A percentile compares a stretch with the other conserved stretches of the same genome.
These are phyloP conservation scores for Xerocomus potaroensis DNA, from an alignment of 768 basidiomycete species.

Conservation along the genomic window DNA sequence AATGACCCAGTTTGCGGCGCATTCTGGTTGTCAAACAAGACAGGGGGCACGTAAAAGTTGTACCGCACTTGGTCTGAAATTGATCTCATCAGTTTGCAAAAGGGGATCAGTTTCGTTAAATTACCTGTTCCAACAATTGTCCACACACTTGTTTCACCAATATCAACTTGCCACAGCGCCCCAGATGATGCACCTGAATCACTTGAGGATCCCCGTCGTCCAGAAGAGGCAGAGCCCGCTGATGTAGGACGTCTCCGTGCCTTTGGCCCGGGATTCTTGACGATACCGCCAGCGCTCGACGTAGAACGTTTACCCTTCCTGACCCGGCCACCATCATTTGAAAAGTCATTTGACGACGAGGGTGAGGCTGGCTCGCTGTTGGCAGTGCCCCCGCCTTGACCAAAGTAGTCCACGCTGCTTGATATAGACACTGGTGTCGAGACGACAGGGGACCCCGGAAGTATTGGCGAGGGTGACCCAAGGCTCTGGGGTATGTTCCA, in stretches of 20 bases:
- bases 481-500: constrained; percentile 55
- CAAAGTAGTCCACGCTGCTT: constrained; percentile 63
- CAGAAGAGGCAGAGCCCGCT: constrained; percentile 65
- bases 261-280: constrained; percentile 37
- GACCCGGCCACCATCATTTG: constrained; percentile 82
- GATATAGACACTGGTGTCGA: constrained; percentile 56
- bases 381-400: constrained; percentile 33
- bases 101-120: constrained; percentile 12
- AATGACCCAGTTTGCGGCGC: constrained; percentile 67
- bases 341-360: constrained; percentile 57
- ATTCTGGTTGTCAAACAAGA: constrained; percentile 76
- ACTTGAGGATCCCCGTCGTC: constrained; percentile 60
- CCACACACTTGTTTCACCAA: constrained; percentile 93
- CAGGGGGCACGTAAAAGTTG: constrained; percentile 88
- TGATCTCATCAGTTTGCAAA: constrained; percentile 15
- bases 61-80: constrained; percentile 80
- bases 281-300: constrained; percentile 53
- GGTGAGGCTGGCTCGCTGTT: constrained; percentile 71
- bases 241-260: constrained; percentile 72
- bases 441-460: constrained; percentile 68
- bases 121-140: constrained; percentile 89
- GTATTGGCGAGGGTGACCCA: constrained; percentile 50
- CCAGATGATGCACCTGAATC: constrained; percentile 72
- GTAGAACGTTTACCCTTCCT: constrained; percentile 75
- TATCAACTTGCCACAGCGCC: constrained; percentile 84